These are phyloP conservation scores for Eleusine indica DNA, from an alignment of 176 grass and related monocot species.

Conservation along the genomic window DNA sequence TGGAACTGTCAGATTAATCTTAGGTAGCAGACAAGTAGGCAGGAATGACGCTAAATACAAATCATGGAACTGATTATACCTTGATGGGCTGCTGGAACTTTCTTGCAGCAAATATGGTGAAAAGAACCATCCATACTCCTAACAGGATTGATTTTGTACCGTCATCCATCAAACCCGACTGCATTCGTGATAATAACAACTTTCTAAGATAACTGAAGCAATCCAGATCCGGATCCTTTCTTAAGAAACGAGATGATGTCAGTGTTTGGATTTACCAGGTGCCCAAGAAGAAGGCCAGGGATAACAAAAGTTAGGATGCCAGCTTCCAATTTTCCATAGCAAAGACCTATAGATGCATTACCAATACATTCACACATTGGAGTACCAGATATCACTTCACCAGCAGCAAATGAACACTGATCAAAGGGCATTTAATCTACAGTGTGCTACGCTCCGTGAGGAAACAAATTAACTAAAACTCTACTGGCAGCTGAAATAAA, in stretches of 20 bases:
- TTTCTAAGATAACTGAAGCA: neutral
- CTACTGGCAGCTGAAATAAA: neutral
- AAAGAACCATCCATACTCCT: slow-evolving; percentile 80
- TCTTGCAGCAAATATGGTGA: slow-evolving; percentile 68
- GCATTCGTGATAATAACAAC: neutral
- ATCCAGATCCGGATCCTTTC: neutral
- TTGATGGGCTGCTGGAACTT: slow-evolving; percentile 98
- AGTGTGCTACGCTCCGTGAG: neutral
- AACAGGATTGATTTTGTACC: slow-evolving; percentile 62
- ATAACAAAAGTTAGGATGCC: slow-evolving; percentile 90
- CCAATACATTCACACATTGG: neutral
- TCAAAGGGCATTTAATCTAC: neutral
- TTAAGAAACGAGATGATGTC: neutral
- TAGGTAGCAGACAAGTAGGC: neutral
- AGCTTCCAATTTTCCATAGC: slow-evolving; percentile 91
- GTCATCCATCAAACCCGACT: slow-evolving; percentile 79
- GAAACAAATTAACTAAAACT: neutral
- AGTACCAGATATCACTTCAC: neutral
- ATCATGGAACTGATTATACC: slow-evolving; percentile 36
- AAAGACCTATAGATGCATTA: slow-evolving; percentile 55
- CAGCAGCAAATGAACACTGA: neutral
- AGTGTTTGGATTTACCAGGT: slow-evolving; percentile 58
- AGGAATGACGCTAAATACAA: neutral
- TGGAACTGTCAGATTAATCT: neutral
- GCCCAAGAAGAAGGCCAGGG: slow-evolving; percentile 85